Conservation (phyloP, 208 protist genomes). For the Entamoeba invadens region DNA sequence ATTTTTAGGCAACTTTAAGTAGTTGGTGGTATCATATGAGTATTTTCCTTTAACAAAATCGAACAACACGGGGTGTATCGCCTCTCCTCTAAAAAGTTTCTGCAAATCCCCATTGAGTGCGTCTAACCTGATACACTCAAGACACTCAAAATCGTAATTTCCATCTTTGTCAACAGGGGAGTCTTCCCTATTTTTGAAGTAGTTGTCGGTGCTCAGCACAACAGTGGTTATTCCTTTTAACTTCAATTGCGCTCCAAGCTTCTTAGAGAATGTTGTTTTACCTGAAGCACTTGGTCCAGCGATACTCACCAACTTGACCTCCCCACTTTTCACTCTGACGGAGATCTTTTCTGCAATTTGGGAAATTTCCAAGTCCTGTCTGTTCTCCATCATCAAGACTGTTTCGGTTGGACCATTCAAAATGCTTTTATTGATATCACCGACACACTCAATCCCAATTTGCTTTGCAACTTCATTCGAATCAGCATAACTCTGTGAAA, state of each 20-base stretch:
- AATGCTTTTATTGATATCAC: neutral
- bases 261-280: conserved; percentile 46
- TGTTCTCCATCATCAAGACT: conserved; percentile 24
- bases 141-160: conserved; percentile 42
- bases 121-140: conserved; percentile 37
- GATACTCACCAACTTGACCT: conserved; percentile 32
- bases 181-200: conserved; percentile 32
- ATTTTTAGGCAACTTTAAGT: conserved; percentile 15
- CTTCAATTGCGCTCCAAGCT: conserved; percentile 26
- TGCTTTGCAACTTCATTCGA: neutral
- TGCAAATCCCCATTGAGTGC: conserved; percentile 36
- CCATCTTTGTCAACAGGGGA: conserved; percentile 36
- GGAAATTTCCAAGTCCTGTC: conserved; percentile 12
- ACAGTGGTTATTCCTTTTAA: conserved; percentile 25
- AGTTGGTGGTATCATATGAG: neutral
- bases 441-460: conserved; percentile 1
- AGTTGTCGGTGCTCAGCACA: conserved; percentile 37
- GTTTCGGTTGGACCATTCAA: neutral
- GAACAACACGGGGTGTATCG: conserved; percentile 32
- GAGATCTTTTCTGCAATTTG: conserved; percentile 8
- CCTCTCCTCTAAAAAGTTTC: conserved; percentile 31
- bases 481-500: conserved; percentile 11
- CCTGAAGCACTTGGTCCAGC: conserved; percentile 39
- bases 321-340: neutral
- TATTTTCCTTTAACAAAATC: conserved; percentile 34